Evolutionary conservation across 2,329 filamentous ascomycete genomes (phyloP).

Genomic region (Phyllosticta citrichinensis): DNA sequence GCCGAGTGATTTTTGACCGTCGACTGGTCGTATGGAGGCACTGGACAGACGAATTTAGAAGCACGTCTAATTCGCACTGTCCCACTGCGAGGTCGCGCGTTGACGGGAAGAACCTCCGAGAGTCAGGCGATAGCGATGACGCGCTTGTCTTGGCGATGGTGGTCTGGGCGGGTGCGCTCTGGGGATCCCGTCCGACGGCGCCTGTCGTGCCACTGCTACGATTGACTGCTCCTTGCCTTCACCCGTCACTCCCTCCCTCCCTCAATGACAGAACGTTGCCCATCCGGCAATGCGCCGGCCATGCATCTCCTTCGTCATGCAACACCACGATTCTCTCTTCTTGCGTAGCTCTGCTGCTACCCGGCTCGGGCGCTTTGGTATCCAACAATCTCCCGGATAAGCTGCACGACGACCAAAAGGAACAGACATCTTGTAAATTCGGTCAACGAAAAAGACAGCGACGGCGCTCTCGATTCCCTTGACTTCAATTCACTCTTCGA

Average conservation of each 20-base stretch:
- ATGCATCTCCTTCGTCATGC: conserved; percentile 18
- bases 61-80: neutral
- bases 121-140: neutral
- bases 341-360: conserved; percentile 23
- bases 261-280: conserved; percentile 20
- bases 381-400: conserved; percentile 5
- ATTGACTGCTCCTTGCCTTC: neutral
- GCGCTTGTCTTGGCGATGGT: neutral
- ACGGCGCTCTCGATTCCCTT: neutral
- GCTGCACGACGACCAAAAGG: neutral
- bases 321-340: conserved; percentile 22
- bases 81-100: neutral
- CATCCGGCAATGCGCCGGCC: conserved; percentile 20
- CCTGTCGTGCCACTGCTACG: neutral
- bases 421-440: neutral
- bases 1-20: neutral
- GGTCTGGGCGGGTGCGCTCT: neutral
- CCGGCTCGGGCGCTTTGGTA: conserved; percentile 9
- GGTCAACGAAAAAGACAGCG: neutral
- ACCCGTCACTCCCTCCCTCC: conserved; percentile 19
- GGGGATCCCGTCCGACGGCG: neutral
- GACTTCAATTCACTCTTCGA: neutral
- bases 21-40: neutral
- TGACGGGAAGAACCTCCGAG: neutral
- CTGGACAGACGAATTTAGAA: neutral